phyloP scores from a whole-genome alignment of 306 rosid species.

The Begonia loranthoides region DNA sequence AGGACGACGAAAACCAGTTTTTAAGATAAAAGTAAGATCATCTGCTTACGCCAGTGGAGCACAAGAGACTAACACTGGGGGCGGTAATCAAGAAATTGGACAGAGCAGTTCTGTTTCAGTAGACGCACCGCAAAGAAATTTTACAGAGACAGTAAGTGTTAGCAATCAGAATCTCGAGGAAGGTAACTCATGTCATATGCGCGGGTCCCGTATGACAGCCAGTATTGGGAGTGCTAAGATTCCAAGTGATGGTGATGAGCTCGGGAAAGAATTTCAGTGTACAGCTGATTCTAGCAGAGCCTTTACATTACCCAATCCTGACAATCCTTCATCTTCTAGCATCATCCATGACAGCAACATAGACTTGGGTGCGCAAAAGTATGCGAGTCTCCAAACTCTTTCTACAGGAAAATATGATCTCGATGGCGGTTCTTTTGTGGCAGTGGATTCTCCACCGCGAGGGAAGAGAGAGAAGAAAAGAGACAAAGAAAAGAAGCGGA shows the following conservation, averaged over 20 bases:
- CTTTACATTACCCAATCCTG: constrained; percentile 31
- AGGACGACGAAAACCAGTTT: constrained; percentile 45
- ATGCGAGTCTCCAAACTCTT: constrained; percentile 71
- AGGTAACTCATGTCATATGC: constrained; percentile 66
- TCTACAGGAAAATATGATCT: constrained; percentile 33
- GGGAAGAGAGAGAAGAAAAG: constrained; percentile 45
- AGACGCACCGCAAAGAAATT: constrained; percentile 79
- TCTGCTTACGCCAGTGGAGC: constrained; percentile 82
- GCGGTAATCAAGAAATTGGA: constrained; percentile 40
- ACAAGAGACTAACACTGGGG: constrained; percentile 60
- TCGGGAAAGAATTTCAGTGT: constrained; percentile 73
- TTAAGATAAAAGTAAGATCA: constrained; percentile 70
- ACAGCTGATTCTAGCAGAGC: constrained; percentile 76
- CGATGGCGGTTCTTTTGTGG: constrained; percentile 28
- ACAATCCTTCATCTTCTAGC: constrained; percentile 63
- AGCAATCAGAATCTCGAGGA: constrained; percentile 65
- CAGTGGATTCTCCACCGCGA: constrained; percentile 21
- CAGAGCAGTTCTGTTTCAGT: constrained; percentile 90
- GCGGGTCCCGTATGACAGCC: constrained; percentile 79
- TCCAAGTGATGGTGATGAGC: constrained; percentile 52
- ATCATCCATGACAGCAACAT: constrained; percentile 56
- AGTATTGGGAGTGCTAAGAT: constrained; percentile 87
- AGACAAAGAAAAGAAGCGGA: constrained; percentile 68
- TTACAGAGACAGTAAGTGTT: constrained; percentile 39
- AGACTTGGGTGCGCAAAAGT: constrained; percentile 63